Base-by-base conservation (phyloP, 495 filamentous ascomycete species). In the Penicillium bialowiezense region DNA sequence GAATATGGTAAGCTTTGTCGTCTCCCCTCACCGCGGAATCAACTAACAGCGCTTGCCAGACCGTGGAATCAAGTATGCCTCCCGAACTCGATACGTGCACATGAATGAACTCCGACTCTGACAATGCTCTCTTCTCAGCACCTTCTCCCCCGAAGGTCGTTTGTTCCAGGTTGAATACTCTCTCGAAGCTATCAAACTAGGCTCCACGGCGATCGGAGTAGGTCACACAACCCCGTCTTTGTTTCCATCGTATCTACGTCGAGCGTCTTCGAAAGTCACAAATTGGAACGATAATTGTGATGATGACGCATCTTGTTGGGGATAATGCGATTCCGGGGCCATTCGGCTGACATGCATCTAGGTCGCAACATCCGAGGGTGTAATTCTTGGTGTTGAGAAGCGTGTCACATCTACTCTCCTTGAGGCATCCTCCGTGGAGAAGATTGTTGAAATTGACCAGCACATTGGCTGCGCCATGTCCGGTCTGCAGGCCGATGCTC, bases 121-220 rank as follows among this genome's bases (percentile, higher is more conserved):
- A 74, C 59, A 31, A 52, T 63, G 35, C 23, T 21, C 7, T 38
- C n/a, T n/a, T 32, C 44, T 23, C 68, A 97, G 91, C 81, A 98
- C 93, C 81, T 98, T 98, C 87, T 98, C 93, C 57, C 93, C 93
- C 40, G 93, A 98, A 81, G 93, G 93, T 61, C 93, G 93, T 76
- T 87, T 98, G 70, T 98, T 98, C 84, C 93, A 98, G 80, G 93
- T 98, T 75, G 93, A 98, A 87, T 98, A 98, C 83, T 97, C 95
- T 49, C 88, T 98, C 54, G 93, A 98, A 83, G 93, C 93, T 70
- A 98, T 98, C 82, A 98, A 98, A 74, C 90, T 97, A 60, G 93
- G 93, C 62, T 93, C 88, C 47, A 98, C 93, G 51, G 93, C 93
- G 59, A 98, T 98, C 76, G 93, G 93, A 63, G 90, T 88, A 84